These are phyloP conservation scores for Cymodocea nodosa DNA, from an alignment of 116 monocot genomes.

Conservation along the genomic window DNA sequence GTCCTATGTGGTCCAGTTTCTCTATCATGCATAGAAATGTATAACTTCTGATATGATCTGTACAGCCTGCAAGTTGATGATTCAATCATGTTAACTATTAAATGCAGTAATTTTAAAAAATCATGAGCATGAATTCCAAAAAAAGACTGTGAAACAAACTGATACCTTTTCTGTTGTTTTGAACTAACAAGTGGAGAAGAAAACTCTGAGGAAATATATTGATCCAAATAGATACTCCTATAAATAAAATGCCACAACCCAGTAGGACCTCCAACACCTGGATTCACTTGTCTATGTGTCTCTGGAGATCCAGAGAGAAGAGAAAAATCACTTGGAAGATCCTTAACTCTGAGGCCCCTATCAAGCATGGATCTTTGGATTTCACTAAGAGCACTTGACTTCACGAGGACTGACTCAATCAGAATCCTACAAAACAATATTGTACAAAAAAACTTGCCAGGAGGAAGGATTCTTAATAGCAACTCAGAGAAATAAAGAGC, in stretches of 20 bases:
- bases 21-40: conserved; percentile 89
- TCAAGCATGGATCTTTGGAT: conserved; percentile 76
- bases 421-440: conserved; percentile 33
- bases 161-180: conserved; percentile 70
- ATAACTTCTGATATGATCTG: conserved; percentile 82
- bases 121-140: not conserved
- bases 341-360: conserved; percentile 78
- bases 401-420: conserved; percentile 66
- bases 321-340: conserved; percentile 69
- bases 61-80: conserved; percentile 45
- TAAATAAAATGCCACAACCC: conserved; percentile 99
- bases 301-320: conserved; percentile 22
- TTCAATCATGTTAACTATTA: not conserved
- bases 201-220: conserved; percentile 94
- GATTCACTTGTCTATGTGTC: conserved; percentile 5
- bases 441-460: not conserved
- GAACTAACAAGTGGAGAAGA: conserved; percentile 66
- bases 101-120: not conserved
- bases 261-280: conserved; percentile 62
- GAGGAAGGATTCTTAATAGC: not conserved
- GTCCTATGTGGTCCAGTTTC: conserved; percentile 86
- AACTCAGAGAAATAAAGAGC: too few species aligned
- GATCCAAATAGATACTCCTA: conserved; percentile 72
- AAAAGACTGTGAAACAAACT: not conserved
- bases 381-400: conserved; percentile 88